phyloP scores from a whole-genome alignment of 2,329 filamentous ascomycete genomes.

The Calycina herbarum region DNA sequence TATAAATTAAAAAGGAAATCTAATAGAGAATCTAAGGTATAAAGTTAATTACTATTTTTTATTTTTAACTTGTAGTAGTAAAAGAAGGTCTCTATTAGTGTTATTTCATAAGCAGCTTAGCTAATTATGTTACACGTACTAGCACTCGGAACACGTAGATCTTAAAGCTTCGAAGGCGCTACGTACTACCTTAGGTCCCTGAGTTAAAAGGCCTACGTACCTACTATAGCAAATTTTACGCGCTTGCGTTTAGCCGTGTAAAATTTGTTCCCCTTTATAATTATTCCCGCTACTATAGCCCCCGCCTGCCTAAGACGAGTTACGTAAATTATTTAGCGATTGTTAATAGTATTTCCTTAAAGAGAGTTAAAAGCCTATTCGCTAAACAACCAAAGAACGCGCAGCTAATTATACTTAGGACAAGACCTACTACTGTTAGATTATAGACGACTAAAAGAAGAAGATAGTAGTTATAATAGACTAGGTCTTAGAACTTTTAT shows the following conservation, averaged over 20 bases:
- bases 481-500: no score
- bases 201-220: background rate
- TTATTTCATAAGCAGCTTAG: background rate
- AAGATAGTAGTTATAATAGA: no score
- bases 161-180: background rate
- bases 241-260: background rate
- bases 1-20: background rate
- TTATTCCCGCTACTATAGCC: background rate
- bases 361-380: no score
- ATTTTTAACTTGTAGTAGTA: background rate
- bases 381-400: no score
- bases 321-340: no score
- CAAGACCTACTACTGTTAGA: no score
- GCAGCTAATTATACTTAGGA: no score
- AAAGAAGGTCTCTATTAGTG: background rate
- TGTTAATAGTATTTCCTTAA: no score
- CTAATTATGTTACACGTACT: background rate
- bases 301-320: no score
- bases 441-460: no score
- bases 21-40: background rate
- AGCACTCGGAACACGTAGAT: background rate
- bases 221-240: background rate
- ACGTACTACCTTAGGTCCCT: background rate
- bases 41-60: background rate
- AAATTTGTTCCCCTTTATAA: background rate